Evolutionary conservation across 1,139 yeast species (phyloP).

Genomic region (Pneumocystis murina): DNA sequence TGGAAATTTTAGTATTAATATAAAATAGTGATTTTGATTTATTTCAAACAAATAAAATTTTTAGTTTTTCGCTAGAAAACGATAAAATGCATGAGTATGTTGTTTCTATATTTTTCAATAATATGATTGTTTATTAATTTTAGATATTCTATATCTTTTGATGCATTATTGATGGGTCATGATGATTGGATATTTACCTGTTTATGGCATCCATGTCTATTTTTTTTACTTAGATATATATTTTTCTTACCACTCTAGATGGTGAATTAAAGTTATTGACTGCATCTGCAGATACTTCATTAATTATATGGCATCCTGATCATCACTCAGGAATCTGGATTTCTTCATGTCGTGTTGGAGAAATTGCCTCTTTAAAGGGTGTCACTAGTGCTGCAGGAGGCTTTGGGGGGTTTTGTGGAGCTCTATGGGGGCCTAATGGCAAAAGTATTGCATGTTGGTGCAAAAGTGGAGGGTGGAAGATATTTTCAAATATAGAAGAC

Average conservation of each 20-base stretch:
- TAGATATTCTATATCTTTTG: constrained; percentile 54
- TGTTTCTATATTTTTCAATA: constrained; percentile 2
- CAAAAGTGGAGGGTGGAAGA: constrained; percentile 82
- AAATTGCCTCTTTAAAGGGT: constrained; percentile 72
- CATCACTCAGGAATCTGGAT: constrained; percentile 79
- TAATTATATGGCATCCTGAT: constrained; percentile 95
- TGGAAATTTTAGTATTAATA: constrained; percentile 6
- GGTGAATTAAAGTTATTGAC: constrained; percentile 49
- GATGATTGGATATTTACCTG: constrained; percentile 93
- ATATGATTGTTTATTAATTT: constrained; percentile 7
- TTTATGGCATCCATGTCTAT: constrained; percentile 36
- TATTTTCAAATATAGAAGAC: constrained; percentile 36
- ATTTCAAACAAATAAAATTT: neutral
- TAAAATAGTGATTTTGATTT: neutral
- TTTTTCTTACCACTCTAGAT: constrained; percentile 23
- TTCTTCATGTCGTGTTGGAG: constrained; percentile 69
- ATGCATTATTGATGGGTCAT: constrained; percentile 91
- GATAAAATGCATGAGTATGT: neutral
- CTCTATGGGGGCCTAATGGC: constrained; percentile 45
- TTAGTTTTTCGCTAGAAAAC: neutral
- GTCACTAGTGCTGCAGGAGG: constrained; percentile 98
- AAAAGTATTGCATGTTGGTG: constrained; percentile 61
- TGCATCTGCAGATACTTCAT: constrained; percentile 83
- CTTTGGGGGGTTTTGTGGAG: constrained; percentile 92
- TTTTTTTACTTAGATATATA: neutral